Evolutionary conservation across 2,329 filamentous ascomycete species (phyloP).

Genomic region (Ascochyta viciae-villosae): DNA sequence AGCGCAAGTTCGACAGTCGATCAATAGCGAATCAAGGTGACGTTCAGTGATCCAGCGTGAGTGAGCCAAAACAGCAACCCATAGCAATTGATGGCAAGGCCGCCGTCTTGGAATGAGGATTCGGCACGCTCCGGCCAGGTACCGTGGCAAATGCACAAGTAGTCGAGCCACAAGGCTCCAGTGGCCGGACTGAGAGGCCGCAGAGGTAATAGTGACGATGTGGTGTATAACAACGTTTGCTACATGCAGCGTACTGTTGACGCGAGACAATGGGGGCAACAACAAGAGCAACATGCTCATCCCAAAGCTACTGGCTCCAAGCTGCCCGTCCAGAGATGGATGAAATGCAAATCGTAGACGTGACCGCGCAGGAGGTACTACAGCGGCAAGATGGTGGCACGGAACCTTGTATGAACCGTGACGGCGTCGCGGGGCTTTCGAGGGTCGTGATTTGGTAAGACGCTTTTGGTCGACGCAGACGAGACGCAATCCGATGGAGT

Average conservation of each 20-base stretch:
- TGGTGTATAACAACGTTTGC: slow-evolving; percentile 1
- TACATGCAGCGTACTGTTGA: slow-evolving; percentile 8
- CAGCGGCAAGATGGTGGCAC: slow-evolving; percentile 6
- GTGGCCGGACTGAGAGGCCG: not conserved
- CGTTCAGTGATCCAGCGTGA: slow-evolving; percentile 8
- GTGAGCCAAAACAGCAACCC: not conserved
- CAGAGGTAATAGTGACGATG: slow-evolving; percentile 4
- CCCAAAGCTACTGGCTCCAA: not conserved
- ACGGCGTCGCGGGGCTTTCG: slow-evolving; percentile 4
- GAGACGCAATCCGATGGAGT: slow-evolving; percentile 17
- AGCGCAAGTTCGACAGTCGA: slow-evolving; percentile 15
- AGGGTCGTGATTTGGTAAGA: slow-evolving; percentile 20
- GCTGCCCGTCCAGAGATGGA: not conserved
- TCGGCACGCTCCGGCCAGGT: slow-evolving; percentile 10
- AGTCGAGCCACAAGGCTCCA: slow-evolving; percentile 9
- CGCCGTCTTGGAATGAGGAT: slow-evolving; percentile 9
- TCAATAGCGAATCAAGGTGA: slow-evolving; percentile 1
- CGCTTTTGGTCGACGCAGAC: slow-evolving; percentile 12
- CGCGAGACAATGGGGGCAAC: slow-evolving; percentile 4
- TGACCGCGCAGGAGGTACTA: slow-evolving; percentile 13
- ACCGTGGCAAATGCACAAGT: slow-evolving; percentile 7
- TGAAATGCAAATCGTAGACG: slow-evolving; percentile 6
- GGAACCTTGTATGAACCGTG: slow-evolving; percentile 2
- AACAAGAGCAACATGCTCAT: not conserved
- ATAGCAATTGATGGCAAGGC: not conserved